Base-by-base conservation (phyloP, 73 alveolate species). In the Stentor coeruleus region DNA sequence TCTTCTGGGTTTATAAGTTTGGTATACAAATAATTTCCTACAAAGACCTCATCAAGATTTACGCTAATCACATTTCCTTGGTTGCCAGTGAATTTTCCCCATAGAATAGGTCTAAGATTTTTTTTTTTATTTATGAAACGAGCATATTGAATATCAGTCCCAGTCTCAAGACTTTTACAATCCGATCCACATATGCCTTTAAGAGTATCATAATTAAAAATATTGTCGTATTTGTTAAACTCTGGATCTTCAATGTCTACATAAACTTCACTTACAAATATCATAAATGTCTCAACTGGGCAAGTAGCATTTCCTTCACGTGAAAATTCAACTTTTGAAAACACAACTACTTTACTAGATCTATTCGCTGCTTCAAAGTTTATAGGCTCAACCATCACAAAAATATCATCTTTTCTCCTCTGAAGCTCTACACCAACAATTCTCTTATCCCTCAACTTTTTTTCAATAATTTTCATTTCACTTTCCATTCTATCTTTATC, bases 241-340 rank as follows among this genome's bases (percentile, higher is more conserved):
- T 57, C 73, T 31, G 15, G 35, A 2, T 31, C 28, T 57, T 57
- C 73, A 2, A 57, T 57, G 2, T 57, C 73, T 20, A 57, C 28
- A 57, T 57, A 57, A 0, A 0, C 73, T 31, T 57, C 73, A 2
- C 73, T 57, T 57, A 57, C 28, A 57, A 57, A 57, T n/a, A 57
- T 57, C 73, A 57, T 57, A 57, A 57, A 57, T 1, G 73, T 57
- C 73, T 57, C 35, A 20, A 57, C 73, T 20, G 73, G 73, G 73
- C 73, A 57, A 20, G 73, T 57, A n/a, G 28, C 28, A n/a, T 31
- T 57, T 57, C 73, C 73, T 57, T 57, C 73, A 20, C 73, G 15
- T 1, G 35, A 20, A 57, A 57, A 57, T 57, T 57, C 73, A 57
- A 31, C 15, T 31, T 57, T n/a, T 57, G 73, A n/a, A 57, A 1